phyloP scores from a whole-genome alignment of 1,139 yeast genomes.

The Scheffersomyces lignicola region DNA sequence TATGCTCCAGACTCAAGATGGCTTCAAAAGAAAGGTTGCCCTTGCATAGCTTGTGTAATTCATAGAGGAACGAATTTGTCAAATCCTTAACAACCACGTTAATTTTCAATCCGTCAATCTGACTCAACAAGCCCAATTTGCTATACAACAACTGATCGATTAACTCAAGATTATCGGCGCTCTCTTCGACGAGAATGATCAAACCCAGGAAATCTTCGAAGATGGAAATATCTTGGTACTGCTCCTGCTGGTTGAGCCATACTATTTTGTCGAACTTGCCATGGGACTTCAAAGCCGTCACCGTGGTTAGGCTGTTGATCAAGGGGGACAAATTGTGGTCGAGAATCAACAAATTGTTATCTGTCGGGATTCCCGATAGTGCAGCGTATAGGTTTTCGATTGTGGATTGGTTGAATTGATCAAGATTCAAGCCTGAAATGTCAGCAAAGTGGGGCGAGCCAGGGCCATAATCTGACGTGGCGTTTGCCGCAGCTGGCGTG shows the following conservation, averaged over 20 bases:
- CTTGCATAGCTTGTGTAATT: constrained; percentile 23
- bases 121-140: constrained; percentile 8
- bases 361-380: constrained; percentile 27
- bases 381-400: constrained; percentile 23
- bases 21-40: constrained; percentile 23
- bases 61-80: constrained; percentile 26
- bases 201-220: constrained; percentile 30
- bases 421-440: constrained; percentile 7
- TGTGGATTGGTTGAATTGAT: constrained; percentile 18
- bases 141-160: constrained; percentile 13
- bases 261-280: constrained; percentile 60
- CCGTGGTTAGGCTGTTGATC: constrained; percentile 62
- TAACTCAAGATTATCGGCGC: constrained; percentile 17
- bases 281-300: constrained; percentile 52
- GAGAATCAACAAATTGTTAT: constrained; percentile 50
- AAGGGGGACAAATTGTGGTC: constrained; percentile 56
- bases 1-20: constrained; percentile 16
- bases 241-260: constrained; percentile 49
- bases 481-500: too few species aligned
- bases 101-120: constrained; percentile 14
- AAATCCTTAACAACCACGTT: constrained; percentile 34
- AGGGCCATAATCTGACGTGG: too few species aligned
- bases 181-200: constrained; percentile 32
- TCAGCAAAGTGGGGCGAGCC: too few species aligned
- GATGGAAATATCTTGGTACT: constrained; percentile 13